Evolutionary conservation across 495 filamentous ascomycete genomes (phyloP), one percentile per base, ranked within the genome.

Genomic region (Glarea lozoyensis): DNA sequence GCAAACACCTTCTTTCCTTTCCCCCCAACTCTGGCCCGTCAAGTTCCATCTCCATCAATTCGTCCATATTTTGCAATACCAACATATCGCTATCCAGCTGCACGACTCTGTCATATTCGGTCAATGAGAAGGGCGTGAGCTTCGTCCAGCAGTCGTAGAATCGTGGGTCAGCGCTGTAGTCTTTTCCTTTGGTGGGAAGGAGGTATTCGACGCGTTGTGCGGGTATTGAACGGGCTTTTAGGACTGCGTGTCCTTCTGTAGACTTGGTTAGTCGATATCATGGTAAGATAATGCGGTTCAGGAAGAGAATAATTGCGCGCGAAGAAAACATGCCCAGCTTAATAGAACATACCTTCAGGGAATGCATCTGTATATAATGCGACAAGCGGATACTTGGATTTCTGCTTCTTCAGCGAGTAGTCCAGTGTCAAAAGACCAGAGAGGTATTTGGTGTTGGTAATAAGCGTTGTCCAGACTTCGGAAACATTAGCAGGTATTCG

Each of bases 141-240:
- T 93, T 93, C 58, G 68, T 81, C 84, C 86, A 93, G 70, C 77
- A 81, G 51, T 88, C 84, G 58, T 83, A 78, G 66, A 93, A 90
- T 24, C 86, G 72, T 35, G 73, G 67, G 54, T 89, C 84, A 31
- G 81, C 69, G 46, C 50, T 60, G 59, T 65, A 81, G 58, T 79
- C 70, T 43, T 78, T 79, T 23, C 63, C 50, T 0, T 61, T 55
- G 0, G 65, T 65, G 0, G 84, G 84, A 6, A 78, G 60, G 1
- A 89, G 69, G 55, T 82, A 78, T 0, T 72, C 66, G 43, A 86
- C 69, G 25, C 61, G 72, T 53, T 78, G 69, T 34, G 70, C 72
- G 18, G 74, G 61, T 39, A 89, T 86, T 4, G 71, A 68, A 22
- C 84, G 73, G 0, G 64, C 56, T 27, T 76, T 69, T 27, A 90